Conservation (phyloP, 371 early-diverging fungal species). For the Mucor lusitanicus region DNA sequence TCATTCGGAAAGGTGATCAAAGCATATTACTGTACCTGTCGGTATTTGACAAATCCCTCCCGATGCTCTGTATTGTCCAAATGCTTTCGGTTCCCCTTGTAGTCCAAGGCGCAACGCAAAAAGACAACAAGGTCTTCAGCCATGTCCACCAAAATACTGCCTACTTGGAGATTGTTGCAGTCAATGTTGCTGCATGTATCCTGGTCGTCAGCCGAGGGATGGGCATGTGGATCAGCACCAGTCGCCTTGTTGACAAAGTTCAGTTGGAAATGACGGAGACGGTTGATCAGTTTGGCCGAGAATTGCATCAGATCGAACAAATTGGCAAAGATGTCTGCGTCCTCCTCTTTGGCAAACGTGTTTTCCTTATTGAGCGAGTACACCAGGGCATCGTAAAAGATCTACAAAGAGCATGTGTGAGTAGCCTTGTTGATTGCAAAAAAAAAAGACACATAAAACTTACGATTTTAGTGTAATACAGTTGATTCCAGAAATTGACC, state of each 20-base stretch:
- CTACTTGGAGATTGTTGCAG: background rate
- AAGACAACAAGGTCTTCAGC: constrained; percentile 34
- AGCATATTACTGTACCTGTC: constrained; percentile 11
- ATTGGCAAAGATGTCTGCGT: constrained; percentile 35
- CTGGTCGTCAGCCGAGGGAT: no score
- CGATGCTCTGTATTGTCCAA: constrained; percentile 16
- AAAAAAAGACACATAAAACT: background rate
- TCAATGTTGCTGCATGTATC: background rate
- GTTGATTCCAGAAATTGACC: constrained; percentile 46
- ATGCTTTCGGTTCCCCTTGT: constrained; percentile 30
- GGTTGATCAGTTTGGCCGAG: constrained; percentile 35
- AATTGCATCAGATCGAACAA: constrained; percentile 37
- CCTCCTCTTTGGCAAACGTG: constrained; percentile 13
- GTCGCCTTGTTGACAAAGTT: background rate
- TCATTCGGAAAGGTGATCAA: background rate
- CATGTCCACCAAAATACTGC: constrained; percentile 14
- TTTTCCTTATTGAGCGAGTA: constrained; percentile 20
- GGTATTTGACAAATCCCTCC: constrained; percentile 24
- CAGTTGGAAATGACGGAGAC: constrained; percentile 26
- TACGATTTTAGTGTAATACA: constrained; percentile 45
- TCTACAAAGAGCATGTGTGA: constrained; percentile 14
- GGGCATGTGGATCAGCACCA: no score
- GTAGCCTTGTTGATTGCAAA: no score
- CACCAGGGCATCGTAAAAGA: constrained; percentile 34
- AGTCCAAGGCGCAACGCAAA: constrained; percentile 42